Evolutionary conservation across 108 stramenopile species (phyloP).

Genomic region (Halocafeteria seosinensis): DNA sequence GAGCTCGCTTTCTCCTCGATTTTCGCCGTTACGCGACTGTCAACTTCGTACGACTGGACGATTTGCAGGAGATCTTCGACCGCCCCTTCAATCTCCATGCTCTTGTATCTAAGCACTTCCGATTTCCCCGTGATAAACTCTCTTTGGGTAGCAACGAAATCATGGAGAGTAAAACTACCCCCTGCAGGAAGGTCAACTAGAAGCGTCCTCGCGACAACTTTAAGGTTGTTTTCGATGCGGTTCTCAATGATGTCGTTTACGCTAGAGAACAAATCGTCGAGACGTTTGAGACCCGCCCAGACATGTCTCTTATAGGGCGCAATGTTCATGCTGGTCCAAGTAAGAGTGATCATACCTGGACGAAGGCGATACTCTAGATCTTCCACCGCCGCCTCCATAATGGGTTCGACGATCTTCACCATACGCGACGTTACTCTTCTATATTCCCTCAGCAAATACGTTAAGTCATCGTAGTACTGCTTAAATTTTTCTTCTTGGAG

Average conservation of each 20-base stretch:
- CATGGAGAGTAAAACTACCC: constrained; percentile 32
- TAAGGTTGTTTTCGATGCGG: constrained; percentile 45
- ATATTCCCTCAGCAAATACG: constrained; percentile 33
- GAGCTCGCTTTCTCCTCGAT: neutral
- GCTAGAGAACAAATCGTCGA: constrained; percentile 35
- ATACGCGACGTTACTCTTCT: constrained; percentile 21
- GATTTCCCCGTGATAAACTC: constrained; percentile 2
- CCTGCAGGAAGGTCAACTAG: constrained; percentile 37
- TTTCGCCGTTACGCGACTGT: neutral
- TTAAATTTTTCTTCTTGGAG: constrained; percentile 35
- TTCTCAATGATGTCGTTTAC: constrained; percentile 46
- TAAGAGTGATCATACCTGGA: constrained; percentile 40
- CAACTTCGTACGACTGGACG: constrained; percentile 9
- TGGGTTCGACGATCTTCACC: constrained; percentile 17
- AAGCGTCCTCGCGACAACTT: constrained; percentile 19
- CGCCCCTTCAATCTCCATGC: constrained; percentile 34
- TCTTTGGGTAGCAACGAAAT: constrained; percentile 37
- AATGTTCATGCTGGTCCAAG: constrained; percentile 53
- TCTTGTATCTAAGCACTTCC: constrained; percentile 10
- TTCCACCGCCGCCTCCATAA: constrained; percentile 20
- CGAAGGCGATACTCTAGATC: constrained; percentile 25
- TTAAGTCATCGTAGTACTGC: constrained; percentile 26
- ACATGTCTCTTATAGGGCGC: constrained; percentile 20
- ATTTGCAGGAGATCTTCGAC: constrained; percentile 35
- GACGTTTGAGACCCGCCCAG: constrained; percentile 11